Conservation (phyloP, 306 rosid species). For the Nissolia schottii region DNA sequence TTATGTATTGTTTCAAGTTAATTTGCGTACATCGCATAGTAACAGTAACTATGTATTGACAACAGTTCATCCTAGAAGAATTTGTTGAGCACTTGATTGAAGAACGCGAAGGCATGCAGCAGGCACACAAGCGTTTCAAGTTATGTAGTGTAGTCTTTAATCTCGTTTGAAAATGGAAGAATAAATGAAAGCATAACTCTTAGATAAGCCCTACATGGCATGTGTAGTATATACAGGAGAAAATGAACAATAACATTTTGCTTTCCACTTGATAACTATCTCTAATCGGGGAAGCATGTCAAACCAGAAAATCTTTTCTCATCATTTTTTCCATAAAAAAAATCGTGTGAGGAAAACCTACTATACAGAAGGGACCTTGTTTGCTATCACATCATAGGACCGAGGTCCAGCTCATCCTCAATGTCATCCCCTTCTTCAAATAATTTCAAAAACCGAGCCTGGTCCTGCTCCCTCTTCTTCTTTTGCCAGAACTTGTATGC, state of each 20-base stretch:
- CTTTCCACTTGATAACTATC: slow-evolving; percentile 1
- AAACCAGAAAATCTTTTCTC: slow-evolving; percentile 8
- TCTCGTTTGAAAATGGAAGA: slow-evolving; percentile 5
- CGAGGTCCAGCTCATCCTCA: slow-evolving; percentile 85
- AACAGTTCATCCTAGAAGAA: no score
- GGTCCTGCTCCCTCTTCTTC: slow-evolving; percentile 79
- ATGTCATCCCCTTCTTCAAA: slow-evolving; percentile 89
- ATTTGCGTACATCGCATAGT: no score
- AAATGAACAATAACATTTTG: background rate
- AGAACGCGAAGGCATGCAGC: no score
- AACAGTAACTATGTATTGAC: no score
- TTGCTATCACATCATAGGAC: slow-evolving; percentile 44
- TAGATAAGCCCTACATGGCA: background rate
- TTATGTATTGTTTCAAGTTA: no score
- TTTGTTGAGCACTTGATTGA: no score
- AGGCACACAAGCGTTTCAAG: no score
- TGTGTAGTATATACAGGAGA: slow-evolving; percentile 22
- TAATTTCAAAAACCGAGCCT: slow-evolving; percentile 83
- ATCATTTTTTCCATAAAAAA: slow-evolving; percentile 29
- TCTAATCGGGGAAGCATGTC: background rate
- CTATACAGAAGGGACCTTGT: slow-evolving; percentile 38
- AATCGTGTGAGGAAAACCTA: slow-evolving; percentile 40
- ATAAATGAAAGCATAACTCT: background rate
- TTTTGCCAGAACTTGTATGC: slow-evolving; percentile 81
- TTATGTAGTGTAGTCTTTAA: background rate